phyloP scores from a whole-genome alignment of 345 rosid species.

The Citrus mangshanensis region DNA sequence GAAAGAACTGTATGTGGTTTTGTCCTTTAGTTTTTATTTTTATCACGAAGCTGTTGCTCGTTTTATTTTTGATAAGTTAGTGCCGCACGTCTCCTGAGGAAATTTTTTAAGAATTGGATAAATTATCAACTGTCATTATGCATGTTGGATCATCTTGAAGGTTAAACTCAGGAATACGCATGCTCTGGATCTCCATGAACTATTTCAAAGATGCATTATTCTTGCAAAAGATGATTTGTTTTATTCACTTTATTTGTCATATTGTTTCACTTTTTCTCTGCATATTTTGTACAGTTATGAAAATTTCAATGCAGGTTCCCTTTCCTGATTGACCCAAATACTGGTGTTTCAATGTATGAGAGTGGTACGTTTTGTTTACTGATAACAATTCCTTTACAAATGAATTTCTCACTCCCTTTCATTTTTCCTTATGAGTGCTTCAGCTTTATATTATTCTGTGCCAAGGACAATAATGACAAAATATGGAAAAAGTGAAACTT shows the following conservation, averaged over 20 bases:
- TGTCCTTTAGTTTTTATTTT: conserved; percentile 1
- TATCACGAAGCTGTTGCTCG: background rate
- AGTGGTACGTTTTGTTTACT: conserved; percentile 51
- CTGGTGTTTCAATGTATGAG: conserved; percentile 67
- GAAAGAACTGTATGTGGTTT: conserved; percentile 63
- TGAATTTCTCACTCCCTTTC: background rate
- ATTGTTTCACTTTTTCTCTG: background rate
- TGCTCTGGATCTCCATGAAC: background rate
- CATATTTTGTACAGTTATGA: background rate
- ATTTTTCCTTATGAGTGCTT: background rate
- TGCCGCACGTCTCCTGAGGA: background rate
- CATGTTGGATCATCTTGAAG: background rate
- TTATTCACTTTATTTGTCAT: background rate
- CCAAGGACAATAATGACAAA: background rate
- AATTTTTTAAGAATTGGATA: background rate
- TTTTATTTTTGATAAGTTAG: background rate
- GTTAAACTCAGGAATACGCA: background rate
- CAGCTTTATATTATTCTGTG: background rate
- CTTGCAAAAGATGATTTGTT: background rate
- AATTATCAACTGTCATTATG: background rate
- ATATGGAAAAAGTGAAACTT: background rate
- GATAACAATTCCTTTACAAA: background rate
- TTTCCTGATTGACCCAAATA: conserved; percentile 69
- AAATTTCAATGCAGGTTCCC: conserved; percentile 59
- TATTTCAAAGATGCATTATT: background rate